A percentile compares a stretch with the other conserved stretches of the same genome.
These are phyloP conservation scores for Linaria vulgaris DNA, from an alignment of 257 asterid species.

Conservation along the genomic window DNA sequence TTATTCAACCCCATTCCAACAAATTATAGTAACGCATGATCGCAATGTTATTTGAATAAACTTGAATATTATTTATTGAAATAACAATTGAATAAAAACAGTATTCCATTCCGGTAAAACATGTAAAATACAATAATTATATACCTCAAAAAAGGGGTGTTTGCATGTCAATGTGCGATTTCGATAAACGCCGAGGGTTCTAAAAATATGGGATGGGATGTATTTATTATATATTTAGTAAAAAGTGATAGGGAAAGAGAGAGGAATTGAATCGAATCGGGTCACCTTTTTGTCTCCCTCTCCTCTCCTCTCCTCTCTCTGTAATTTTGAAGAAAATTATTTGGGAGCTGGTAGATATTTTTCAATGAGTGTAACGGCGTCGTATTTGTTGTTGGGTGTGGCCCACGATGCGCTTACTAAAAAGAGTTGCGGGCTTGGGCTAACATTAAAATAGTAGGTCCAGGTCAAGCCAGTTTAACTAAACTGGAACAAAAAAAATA, in stretches of 20 bases:
- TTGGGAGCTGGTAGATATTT: background rate
- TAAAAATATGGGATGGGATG: too few species aligned
- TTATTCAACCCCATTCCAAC: slow-evolving; percentile 9
- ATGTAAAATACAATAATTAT: too few species aligned
- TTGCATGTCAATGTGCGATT: too few species aligned
- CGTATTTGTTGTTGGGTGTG: slow-evolving; percentile 1
- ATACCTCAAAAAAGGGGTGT: too few species aligned
- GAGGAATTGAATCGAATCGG: slow-evolving; percentile 33
- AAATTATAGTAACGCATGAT: slow-evolving; percentile 23
- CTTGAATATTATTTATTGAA: slow-evolving; percentile 1
- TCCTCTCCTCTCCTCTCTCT: slow-evolving; percentile 14
- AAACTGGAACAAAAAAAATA: too few species aligned
- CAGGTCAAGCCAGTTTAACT: too few species aligned
- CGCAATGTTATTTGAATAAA: slow-evolving; percentile 22
- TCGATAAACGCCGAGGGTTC: too few species aligned
- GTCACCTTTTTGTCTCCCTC: slow-evolving; percentile 2
- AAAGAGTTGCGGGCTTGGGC: too few species aligned
- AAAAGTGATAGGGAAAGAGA: background rate
- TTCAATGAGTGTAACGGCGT: slow-evolving; percentile 11
- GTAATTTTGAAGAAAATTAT: slow-evolving; percentile 1
- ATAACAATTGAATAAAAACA: background rate
- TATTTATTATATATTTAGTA: too few species aligned
- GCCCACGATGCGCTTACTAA: background rate
- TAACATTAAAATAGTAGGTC: too few species aligned
- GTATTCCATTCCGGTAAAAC: slow-evolving; percentile 1